phyloP scores from a whole-genome alignment of 1,284 basidiomycete species.

The Bondarzewia mesenterica region DNA sequence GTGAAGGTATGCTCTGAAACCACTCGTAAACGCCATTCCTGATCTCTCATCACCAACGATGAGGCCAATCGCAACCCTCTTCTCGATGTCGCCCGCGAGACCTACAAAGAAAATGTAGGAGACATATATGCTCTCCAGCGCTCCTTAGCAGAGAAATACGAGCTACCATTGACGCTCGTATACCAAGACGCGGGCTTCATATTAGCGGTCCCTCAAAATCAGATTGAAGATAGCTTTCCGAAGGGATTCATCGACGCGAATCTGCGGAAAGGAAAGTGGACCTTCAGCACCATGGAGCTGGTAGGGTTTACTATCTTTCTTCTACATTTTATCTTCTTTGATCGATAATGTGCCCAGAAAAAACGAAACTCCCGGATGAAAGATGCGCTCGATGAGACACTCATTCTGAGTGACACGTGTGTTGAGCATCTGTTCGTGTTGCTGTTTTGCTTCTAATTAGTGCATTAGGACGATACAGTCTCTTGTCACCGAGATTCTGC shows the following conservation, averaged over 20 bases:
- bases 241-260: slow-evolving; percentile 63
- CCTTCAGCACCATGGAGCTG: slow-evolving; percentile 76
- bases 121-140: slow-evolving; percentile 71
- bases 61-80: slow-evolving; percentile 76
- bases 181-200: slow-evolving; percentile 70
- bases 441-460: neutral
- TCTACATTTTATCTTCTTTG: neutral
- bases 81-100: slow-evolving; percentile 88
- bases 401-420: slow-evolving; percentile 73
- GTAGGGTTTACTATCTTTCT: slow-evolving; percentile 32
- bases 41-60: no score
- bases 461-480: slow-evolving; percentile 62
- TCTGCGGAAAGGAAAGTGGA: slow-evolving; percentile 60
- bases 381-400: slow-evolving; percentile 75
- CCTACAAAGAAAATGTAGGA: slow-evolving; percentile 83
- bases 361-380: slow-evolving; percentile 81
- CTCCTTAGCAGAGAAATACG: slow-evolving; percentile 50
- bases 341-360: slow-evolving; percentile 39
- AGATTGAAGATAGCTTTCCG: slow-evolving; percentile 55
- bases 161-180: slow-evolving; percentile 53
- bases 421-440: slow-evolving; percentile 9
- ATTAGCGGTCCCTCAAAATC: slow-evolving; percentile 60
- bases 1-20: slow-evolving; percentile 48
- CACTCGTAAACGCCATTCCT: no score
- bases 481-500: slow-evolving; percentile 56